Evolutionary conservation across 208 protist species (phyloP).

Genomic region (Leishmania aethiopica): DNA sequence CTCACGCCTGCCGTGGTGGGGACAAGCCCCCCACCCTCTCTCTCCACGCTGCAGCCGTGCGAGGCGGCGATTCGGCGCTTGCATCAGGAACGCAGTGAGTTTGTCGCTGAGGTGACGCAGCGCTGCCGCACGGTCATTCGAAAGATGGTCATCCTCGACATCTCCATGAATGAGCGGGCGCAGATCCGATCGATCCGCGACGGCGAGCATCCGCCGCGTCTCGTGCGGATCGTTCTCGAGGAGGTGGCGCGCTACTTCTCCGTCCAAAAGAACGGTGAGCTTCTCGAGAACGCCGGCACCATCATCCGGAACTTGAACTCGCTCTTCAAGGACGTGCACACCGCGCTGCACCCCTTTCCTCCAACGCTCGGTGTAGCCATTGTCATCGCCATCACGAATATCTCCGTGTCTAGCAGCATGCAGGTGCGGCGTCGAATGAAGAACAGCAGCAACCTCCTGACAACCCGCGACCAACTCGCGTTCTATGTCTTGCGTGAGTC

Average conservation of each 20-base stretch:
- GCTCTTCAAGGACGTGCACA: conserved; percentile 68
- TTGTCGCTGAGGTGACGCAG: conserved; percentile 44
- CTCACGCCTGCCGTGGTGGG: background rate
- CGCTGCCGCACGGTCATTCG: conserved; percentile 65
- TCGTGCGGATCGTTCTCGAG: conserved; percentile 75
- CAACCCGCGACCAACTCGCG: conserved; percentile 72
- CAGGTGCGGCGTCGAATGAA: conserved; percentile 89
- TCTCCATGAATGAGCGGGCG: conserved; percentile 64
- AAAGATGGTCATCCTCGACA: conserved; percentile 75
- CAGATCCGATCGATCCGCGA: conserved; percentile 52
- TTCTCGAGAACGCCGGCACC: conserved; percentile 53
- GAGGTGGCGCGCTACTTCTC: conserved; percentile 70
- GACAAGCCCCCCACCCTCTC: background rate
- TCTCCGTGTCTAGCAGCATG: conserved; percentile 88
- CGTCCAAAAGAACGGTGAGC: conserved; percentile 39
- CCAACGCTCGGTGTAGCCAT: conserved; percentile 68
- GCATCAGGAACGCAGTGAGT: conserved; percentile 34
- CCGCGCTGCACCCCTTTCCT: conserved; percentile 60
- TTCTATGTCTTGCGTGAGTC: conserved; percentile 62
- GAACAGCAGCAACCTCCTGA: conserved; percentile 75
- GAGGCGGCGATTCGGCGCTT: conserved; percentile 19
- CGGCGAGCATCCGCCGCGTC: conserved; percentile 38
- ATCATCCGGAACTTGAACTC: conserved; percentile 79
- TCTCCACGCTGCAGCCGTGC: background rate
- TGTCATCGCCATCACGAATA: conserved; percentile 76